Base-by-base conservation (phyloP, 345 rosid species). In the Alliaria petiolata region DNA sequence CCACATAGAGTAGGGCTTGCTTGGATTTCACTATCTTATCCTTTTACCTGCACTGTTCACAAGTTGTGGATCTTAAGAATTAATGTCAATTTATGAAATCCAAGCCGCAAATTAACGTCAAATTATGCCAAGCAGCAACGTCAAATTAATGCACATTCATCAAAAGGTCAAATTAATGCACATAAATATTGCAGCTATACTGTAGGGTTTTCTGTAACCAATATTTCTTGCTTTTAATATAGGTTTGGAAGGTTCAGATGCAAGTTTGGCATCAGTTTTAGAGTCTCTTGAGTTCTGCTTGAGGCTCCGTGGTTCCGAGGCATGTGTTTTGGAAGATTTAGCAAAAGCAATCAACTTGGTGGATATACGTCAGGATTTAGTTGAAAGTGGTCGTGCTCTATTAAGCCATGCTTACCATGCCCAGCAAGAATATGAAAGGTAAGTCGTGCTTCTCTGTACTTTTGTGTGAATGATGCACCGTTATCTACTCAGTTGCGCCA, bases 251-350 rank as follows among this genome's bases (percentile, higher is more conserved):
- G 92, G 93, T 61, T 89, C 91, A 56, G 98, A 92, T 86, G 86
- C 98, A 81, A 87, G 89, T 68, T 81, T 89, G 65, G 90, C 96
- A 49, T 86, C 93, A 53, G 88, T 92, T 14, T 67, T 89, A 57
- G 96, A 87, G 71, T 92, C 93, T 71, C 82, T 89, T 75, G 96
- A 89, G 59, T 92, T 92, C 78, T 89, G 96, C 72, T 70, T 92
- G 77, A 92, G 84, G 74, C 92, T 89, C 65, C 90, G 98, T 71
- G 98, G 98, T 74, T 92, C 98, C 17, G 98, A 92, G 83, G 92
- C 93, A 62, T 75, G 87, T 79, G 84, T 92, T 36, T 74, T 92
- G 79, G 98, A 89, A 80, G 98, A 92, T 76, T 75, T 92, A 78
- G 88, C 86, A 33, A 92, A 84, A 71, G 90, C 98, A 63, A 87